Evolutionary conservation across 23 red algal genomes (phyloP).

Genomic region (Gracilaria caudata): DNA sequence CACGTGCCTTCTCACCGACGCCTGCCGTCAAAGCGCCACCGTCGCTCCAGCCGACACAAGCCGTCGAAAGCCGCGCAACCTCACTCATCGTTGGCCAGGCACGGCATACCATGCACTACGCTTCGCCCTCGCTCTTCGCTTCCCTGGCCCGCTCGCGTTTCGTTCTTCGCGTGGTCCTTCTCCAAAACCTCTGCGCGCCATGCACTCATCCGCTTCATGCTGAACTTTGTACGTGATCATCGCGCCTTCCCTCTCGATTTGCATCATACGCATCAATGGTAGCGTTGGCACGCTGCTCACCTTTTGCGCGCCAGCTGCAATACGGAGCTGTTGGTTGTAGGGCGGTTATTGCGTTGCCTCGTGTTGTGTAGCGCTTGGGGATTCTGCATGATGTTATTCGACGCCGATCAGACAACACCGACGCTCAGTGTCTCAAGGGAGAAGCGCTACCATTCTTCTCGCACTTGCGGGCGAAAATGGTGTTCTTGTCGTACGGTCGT

Average conservation of each 20-base stretch:
- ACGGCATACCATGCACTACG: background rate
- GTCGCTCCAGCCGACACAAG: background rate
- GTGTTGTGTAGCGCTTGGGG: conserved; percentile 33
- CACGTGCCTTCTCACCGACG: background rate
- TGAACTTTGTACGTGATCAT: background rate
- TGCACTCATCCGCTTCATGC: background rate
- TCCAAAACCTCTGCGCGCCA: background rate
- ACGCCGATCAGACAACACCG: background rate
- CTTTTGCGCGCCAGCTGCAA: conserved; percentile 16
- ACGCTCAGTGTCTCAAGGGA: conserved; percentile 61
- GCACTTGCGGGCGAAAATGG: conserved; percentile 47
- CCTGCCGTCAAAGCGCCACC: background rate
- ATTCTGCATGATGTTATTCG: background rate
- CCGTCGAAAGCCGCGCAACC: no score
- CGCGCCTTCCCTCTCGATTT: background rate
- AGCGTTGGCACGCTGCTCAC: background rate
- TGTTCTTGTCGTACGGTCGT: conserved; percentile 3
- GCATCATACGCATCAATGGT: background rate
- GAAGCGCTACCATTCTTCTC: conserved; percentile 29
- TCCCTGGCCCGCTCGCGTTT: background rate
- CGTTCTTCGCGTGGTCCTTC: background rate
- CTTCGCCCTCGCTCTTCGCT: background rate
- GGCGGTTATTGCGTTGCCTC: conserved; percentile 7
- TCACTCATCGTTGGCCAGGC: background rate
- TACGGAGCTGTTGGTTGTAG: conserved; percentile 24